phyloP scores from a whole-genome alignment of 2,329 filamentous ascomycete genomes.

The Thelonectria rubi region DNA sequence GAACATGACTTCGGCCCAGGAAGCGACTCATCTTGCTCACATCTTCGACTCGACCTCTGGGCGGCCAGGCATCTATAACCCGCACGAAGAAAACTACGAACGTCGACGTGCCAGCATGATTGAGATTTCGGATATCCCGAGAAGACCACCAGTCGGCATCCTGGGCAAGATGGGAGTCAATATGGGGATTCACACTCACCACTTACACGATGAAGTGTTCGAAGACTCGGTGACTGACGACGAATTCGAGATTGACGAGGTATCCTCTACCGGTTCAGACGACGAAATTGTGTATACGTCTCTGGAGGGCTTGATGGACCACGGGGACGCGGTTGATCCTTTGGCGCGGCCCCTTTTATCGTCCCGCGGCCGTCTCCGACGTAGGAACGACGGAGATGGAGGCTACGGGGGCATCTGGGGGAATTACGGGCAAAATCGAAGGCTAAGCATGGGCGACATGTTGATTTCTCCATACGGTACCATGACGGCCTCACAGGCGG shows the following conservation, averaged over 20 bases:
- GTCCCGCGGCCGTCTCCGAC: slow-evolving; percentile 14
- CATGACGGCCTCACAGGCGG: slow-evolving; percentile 42
- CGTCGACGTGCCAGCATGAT: slow-evolving; percentile 60
- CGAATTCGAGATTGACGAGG: slow-evolving; percentile 46
- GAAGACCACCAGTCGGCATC: slow-evolving; percentile 63
- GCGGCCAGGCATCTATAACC: slow-evolving; percentile 55
- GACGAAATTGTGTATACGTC: slow-evolving; percentile 40
- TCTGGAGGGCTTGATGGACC: slow-evolving; percentile 44
- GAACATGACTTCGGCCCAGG: slow-evolving; percentile 53
- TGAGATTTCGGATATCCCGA: slow-evolving; percentile 69
- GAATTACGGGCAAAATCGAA: slow-evolving; percentile 28
- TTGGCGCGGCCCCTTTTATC: slow-evolving; percentile 38
- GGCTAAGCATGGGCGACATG: slow-evolving; percentile 19
- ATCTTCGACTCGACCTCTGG: slow-evolving; percentile 56
- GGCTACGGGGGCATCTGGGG: slow-evolving; percentile 28
- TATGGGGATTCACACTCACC: slow-evolving; percentile 80
- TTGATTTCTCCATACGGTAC: slow-evolving; percentile 45
- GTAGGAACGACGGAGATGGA: slow-evolving; percentile 19
- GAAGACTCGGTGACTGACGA: slow-evolving; percentile 49
- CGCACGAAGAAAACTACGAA: slow-evolving; percentile 47
- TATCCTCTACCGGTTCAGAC: slow-evolving; percentile 44
- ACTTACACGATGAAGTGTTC: slow-evolving; percentile 70
- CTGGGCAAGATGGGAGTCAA: slow-evolving; percentile 69
- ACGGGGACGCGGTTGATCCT: slow-evolving; percentile 33
- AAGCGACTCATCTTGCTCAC: slow-evolving; percentile 54